These are phyloP conservation scores for Ustilago loliicola DNA, from an alignment of 1,284 basidiomycete genomes.

Conservation along the genomic window DNA sequence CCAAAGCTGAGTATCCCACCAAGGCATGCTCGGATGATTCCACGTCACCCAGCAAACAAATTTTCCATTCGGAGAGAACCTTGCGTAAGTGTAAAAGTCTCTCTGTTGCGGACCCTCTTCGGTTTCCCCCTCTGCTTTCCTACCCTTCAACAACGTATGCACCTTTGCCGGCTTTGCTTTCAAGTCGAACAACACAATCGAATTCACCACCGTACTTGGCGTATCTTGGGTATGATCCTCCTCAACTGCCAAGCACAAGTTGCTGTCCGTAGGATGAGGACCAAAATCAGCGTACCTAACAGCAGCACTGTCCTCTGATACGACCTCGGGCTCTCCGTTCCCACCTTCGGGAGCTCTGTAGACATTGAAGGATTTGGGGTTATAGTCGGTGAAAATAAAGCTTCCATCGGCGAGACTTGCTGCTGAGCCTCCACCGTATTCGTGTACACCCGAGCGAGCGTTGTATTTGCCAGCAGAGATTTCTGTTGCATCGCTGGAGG, in stretches of 20 bases:
- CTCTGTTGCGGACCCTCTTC: constrained; percentile 71
- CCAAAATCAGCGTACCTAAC: constrained; percentile 73
- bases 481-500: constrained; percentile 31
- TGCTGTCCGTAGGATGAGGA: constrained; percentile 71
- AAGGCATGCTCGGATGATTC: constrained; percentile 83
- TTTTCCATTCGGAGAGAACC: constrained; percentile 79
- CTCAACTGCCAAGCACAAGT: constrained; percentile 74
- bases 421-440: constrained; percentile 65
- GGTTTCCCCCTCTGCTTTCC: constrained; percentile 69
- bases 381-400: constrained; percentile 58
- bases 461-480: constrained; percentile 46
- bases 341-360: constrained; percentile 9
- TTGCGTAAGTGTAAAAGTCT: constrained; percentile 78
- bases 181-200: constrained; percentile 76
- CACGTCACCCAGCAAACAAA: constrained; percentile 80
- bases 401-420: constrained; percentile 41
- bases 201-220: constrained; percentile 76
- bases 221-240: constrained; percentile 79
- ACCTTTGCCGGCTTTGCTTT: constrained; percentile 23
- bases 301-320: constrained; percentile 78
- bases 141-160: constrained; percentile 49
- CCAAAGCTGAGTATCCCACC: constrained; percentile 79
- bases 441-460: constrained; percentile 59
- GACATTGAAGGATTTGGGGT: constrained; percentile 45
- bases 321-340: constrained; percentile 73